Conservation (phyloP, 257 asterid species). For the Coffea eugenioides region DNA sequence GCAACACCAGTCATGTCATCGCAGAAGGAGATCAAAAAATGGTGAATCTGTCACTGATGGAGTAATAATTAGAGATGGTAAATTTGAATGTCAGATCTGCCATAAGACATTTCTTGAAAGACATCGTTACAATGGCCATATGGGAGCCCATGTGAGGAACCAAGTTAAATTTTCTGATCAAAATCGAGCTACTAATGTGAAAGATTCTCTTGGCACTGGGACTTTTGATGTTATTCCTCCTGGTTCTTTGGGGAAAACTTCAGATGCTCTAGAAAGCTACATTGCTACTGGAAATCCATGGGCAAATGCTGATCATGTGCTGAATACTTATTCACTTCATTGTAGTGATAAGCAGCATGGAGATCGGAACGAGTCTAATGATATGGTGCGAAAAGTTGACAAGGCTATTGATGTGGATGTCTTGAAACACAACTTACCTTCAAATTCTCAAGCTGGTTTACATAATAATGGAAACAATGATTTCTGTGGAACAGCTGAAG, state of each 20-base stretch:
- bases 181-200: conserved; percentile 19
- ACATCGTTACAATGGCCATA: conserved; percentile 68
- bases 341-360: conserved; percentile 31
- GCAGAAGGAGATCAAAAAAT: conserved; percentile 42
- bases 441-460: conserved; percentile 23
- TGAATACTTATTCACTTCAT: conserved; percentile 15
- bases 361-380: conserved; percentile 21
- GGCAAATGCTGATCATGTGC: conserved; percentile 23
- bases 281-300: conserved; percentile 6
- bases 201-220: conserved; percentile 26
- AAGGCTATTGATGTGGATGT: conserved; percentile 26
- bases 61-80: conserved; percentile 63
- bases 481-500: conserved; percentile 16
- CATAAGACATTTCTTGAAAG: conserved; percentile 58
- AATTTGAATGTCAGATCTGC: conserved; percentile 69
- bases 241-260: conserved; percentile 26
- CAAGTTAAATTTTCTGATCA: conserved; percentile 48
- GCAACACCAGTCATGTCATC: conserved; percentile 56
- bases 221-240: conserved; percentile 22
- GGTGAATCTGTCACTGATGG: conserved; percentile 56
- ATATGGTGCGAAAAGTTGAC: conserved; percentile 21
- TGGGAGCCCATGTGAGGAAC: conserved; percentile 61
- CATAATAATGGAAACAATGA: conserved; percentile 19
- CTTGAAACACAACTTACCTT: conserved; percentile 21
- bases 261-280: conserved; percentile 21